phyloP scores from a whole-genome alignment of 805 yeast species.

The Sugiyamaella chiloensis region DNA sequence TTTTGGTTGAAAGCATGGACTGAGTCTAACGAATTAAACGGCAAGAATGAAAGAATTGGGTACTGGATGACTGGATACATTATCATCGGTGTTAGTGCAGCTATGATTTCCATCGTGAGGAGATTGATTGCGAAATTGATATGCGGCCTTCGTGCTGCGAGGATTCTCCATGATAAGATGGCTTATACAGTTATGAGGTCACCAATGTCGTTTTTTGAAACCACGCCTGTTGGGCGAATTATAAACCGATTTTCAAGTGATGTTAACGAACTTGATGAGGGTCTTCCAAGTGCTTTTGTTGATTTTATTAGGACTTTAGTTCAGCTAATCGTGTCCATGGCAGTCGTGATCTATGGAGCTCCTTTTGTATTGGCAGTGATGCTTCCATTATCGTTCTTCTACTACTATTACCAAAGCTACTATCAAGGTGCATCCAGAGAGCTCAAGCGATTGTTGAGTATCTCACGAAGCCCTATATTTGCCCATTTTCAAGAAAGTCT shows the following conservation, averaged over 20 bases:
- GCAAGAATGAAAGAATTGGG: slow-evolving; percentile 61
- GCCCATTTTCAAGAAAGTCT: slow-evolving; percentile 81
- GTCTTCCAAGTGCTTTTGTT: slow-evolving; percentile 40
- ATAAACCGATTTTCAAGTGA: slow-evolving; percentile 88
- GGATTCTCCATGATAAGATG: slow-evolving; percentile 66
- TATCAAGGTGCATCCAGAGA: slow-evolving; percentile 74
- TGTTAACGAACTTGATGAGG: slow-evolving; percentile 82
- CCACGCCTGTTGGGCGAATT: slow-evolving; percentile 91
- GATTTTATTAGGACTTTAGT: slow-evolving; percentile 37
- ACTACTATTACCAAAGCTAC: slow-evolving; percentile 65
- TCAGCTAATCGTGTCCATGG: slow-evolving; percentile 54
- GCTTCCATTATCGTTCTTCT: slow-evolving; percentile 62
- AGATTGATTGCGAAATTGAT: slow-evolving; percentile 56
- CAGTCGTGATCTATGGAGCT: slow-evolving; percentile 80
- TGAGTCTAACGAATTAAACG: slow-evolving; percentile 62
- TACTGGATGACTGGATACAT: slow-evolving; percentile 69
- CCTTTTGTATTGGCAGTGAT: slow-evolving; percentile 79
- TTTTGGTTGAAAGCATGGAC: slow-evolving; percentile 92
- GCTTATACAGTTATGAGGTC: slow-evolving; percentile 70
- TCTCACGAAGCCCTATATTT: slow-evolving; percentile 71
- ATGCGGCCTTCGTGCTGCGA: slow-evolving; percentile 26
- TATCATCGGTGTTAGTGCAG: slow-evolving; percentile 49
- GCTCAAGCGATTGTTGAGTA: slow-evolving; percentile 66
- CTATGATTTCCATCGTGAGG: slow-evolving; percentile 53
- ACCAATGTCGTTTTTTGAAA: slow-evolving; percentile 93